Evolutionary conservation across 2,329 filamentous ascomycete species (phyloP).

Genomic region (Endocalyx cinctus): DNA sequence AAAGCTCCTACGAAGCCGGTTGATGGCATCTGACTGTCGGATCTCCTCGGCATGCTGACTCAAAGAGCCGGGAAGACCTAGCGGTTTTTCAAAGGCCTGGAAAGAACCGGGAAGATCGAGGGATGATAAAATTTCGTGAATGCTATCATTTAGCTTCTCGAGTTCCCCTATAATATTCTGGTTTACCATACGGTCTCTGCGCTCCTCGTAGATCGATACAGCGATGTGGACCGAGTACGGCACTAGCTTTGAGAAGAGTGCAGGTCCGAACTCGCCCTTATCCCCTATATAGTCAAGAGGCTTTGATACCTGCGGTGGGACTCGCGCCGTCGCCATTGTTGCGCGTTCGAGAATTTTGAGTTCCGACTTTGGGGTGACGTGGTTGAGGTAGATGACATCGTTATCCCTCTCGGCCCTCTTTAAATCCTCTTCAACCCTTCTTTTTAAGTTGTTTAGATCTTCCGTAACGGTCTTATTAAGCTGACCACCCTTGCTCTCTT

Average conservation of each 20-base stretch:
- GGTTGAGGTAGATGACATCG: slow-evolving; percentile 84
- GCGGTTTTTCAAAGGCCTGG: slow-evolving; percentile 89
- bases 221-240: slow-evolving; percentile 95
- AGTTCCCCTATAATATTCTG: slow-evolving; percentile 81
- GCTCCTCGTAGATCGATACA: slow-evolving; percentile 90
- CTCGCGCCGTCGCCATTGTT: slow-evolving; percentile 76
- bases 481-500: slow-evolving; percentile 68
- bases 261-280: slow-evolving; percentile 72
- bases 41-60: slow-evolving; percentile 92
- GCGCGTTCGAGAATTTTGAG: slow-evolving; percentile 81
- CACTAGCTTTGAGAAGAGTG: slow-evolving; percentile 85
- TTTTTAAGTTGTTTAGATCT: slow-evolving; percentile 80
- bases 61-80: slow-evolving; percentile 80
- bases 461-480: slow-evolving; percentile 76
- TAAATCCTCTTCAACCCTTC: slow-evolving; percentile 76
- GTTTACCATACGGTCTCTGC: slow-evolving; percentile 84
- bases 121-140: slow-evolving; percentile 75
- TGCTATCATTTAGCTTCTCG: slow-evolving; percentile 71
- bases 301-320: slow-evolving; percentile 77
- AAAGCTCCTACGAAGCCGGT: slow-evolving; percentile 71
- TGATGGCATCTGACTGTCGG: slow-evolving; percentile 80
- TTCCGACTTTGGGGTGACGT: slow-evolving; percentile 84
- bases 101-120: slow-evolving; percentile 87
- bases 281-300: slow-evolving; percentile 78
- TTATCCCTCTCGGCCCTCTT: slow-evolving; percentile 95